Evolutionary conservation across 1,284 basidiomycete species (phyloP).

Genomic region (Inonotus hispidus): DNA sequence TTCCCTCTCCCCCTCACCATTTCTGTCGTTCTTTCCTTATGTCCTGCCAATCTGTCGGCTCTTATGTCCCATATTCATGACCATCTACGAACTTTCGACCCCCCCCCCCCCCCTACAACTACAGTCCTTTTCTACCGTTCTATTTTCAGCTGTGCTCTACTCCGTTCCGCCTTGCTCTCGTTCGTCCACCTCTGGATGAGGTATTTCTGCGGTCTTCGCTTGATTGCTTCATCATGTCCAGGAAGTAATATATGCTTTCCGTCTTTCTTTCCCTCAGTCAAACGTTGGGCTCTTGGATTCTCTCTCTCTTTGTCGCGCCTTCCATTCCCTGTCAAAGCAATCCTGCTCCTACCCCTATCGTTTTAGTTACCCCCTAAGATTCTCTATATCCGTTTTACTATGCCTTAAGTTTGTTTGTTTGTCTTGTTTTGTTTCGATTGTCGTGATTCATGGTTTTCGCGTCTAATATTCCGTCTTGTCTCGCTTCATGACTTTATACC

Average conservation of each 20-base stretch:
- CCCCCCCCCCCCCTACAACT: background rate
- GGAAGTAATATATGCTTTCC: background rate
- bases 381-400: background rate
- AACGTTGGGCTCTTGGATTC: background rate
- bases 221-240: background rate
- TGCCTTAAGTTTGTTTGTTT: background rate
- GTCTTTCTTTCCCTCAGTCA: background rate
- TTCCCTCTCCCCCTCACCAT: no score
- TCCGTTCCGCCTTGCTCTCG: background rate
- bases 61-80: no score
- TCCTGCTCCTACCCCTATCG: background rate
- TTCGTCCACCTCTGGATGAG: constrained; percentile 1
- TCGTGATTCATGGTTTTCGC: no score
- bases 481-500: no score
- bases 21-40: no score
- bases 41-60: background rate
- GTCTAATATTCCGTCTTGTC: no score
- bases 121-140: background rate
- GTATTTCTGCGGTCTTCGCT: background rate
- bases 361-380: background rate
- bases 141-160: background rate
- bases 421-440: no score
- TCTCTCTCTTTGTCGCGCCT: background rate
- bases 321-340: background rate
- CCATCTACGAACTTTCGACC: no score